Percentiles rank a stretch among this genome's conserved stretches.
These are phyloP conservation scores for Irpex sp. DNA, from an alignment of 1,284 basidiomycete species.

Conservation along the genomic window DNA sequence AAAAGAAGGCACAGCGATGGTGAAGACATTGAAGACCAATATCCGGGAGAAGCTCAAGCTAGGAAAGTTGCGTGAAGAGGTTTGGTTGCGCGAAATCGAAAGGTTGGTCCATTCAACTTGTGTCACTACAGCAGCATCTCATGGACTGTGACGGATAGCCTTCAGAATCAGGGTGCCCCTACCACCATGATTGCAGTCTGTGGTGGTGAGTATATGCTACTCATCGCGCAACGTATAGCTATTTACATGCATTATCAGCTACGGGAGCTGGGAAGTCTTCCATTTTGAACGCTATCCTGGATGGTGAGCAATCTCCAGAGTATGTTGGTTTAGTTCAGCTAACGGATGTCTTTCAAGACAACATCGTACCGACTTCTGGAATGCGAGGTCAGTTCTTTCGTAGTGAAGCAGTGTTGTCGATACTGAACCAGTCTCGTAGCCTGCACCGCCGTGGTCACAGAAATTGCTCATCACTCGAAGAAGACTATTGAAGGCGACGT, in stretches of 20 bases:
- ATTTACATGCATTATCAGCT: neutral
- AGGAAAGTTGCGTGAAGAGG: conserved; percentile 50
- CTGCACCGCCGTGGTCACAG: conserved; percentile 42
- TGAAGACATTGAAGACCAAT: conserved; percentile 38
- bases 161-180: conserved; percentile 43
- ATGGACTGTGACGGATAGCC: conserved; percentile 25
- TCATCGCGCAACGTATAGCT: conserved; percentile 54
- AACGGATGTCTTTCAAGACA: neutral
- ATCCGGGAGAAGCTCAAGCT: conserved; percentile 40
- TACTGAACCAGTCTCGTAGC: neutral
- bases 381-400: neutral
- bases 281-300: neutral
- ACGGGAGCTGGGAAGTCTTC: neutral
- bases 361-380: neutral
- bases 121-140: conserved; percentile 1
- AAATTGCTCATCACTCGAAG: conserved; percentile 50
- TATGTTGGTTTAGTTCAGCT: no score
- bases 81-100: conserved; percentile 51
- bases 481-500: conserved; percentile 52
- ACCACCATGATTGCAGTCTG: conserved; percentile 57
- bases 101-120: conserved; percentile 28
- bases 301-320: neutral
- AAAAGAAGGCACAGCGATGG: conserved; percentile 48
- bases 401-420: neutral
- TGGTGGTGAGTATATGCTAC: conserved; percentile 37